Percentiles rank a stretch among this genome's conserved stretches.
These are phyloP conservation scores for Kazachstania sp. DNA, from an alignment of 1,139 yeast genomes.

Conservation along the genomic window DNA sequence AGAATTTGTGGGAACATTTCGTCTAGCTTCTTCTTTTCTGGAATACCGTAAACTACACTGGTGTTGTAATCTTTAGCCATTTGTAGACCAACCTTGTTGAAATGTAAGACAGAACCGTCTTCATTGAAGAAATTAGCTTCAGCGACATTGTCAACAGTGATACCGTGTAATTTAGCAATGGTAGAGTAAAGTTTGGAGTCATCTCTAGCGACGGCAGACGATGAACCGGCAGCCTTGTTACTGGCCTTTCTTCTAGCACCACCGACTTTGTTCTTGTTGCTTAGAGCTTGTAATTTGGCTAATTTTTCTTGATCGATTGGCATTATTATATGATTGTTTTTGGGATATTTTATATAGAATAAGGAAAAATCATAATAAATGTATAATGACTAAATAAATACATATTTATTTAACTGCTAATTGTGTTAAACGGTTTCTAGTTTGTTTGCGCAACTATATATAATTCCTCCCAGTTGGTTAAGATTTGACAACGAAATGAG, in stretches of 20 bases:
- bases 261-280: conserved; percentile 69
- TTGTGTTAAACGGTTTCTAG: no score
- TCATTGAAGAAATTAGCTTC: conserved; percentile 98
- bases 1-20: conserved; percentile 92
- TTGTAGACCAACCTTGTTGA: conserved; percentile 92
- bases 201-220: conserved; percentile 44
- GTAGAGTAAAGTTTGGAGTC: conserved; percentile 88
- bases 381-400: no score
- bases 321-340: conserved; percentile 34
- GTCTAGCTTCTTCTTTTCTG: conserved; percentile 87
- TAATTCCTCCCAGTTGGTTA: background rate
- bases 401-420: no score
- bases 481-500: background rate
- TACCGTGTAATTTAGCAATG: conserved; percentile 82
- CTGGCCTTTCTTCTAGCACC: conserved; percentile 79
- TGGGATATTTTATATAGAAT: background rate
- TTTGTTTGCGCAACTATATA: no score
- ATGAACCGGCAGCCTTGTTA: conserved; percentile 40
- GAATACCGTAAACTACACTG: conserved; percentile 90
- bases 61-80: conserved; percentile 88
- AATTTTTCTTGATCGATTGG: conserved; percentile 83
- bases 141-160: conserved; percentile 80
- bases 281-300: conserved; percentile 71
- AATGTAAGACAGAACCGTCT: conserved; percentile 93
- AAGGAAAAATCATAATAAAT: no score